Conservation (phyloP, 2,329 filamentous ascomycete species). For the Cladosporium velox region DNA sequence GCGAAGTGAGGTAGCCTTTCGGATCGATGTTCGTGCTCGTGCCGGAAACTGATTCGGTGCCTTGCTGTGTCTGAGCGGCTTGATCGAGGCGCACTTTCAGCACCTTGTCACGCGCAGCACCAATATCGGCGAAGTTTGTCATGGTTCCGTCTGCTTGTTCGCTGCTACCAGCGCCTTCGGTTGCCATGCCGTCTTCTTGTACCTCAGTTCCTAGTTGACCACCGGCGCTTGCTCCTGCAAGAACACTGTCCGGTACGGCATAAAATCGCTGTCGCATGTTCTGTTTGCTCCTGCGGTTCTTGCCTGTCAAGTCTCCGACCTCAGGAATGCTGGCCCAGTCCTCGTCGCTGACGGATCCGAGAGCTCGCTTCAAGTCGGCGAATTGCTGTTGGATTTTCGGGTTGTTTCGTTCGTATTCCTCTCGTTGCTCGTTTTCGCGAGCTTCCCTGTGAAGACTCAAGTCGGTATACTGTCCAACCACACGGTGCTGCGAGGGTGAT, state of each 20-base stretch:
- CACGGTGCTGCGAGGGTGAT: constrained; percentile 47
- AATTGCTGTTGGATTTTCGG: constrained; percentile 99
- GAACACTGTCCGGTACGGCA: constrained; percentile 92
- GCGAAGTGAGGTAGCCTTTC: constrained; percentile 90
- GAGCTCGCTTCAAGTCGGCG: constrained; percentile 87
- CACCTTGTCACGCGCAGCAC: constrained; percentile 93
- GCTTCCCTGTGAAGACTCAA: constrained; percentile 76
- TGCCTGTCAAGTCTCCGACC: constrained; percentile 93
- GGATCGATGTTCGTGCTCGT: constrained; percentile 91
- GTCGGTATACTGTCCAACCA: constrained; percentile 79
- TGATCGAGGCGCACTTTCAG: constrained; percentile 92
- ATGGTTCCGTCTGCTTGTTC: constrained; percentile 76
- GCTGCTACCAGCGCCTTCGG: constrained; percentile 42
- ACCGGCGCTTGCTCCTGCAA: constrained; percentile 80
- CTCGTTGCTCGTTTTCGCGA: constrained; percentile 84
- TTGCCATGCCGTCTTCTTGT: constrained; percentile 67
- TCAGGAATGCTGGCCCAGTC: constrained; percentile 96
- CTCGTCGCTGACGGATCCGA: constrained; percentile 86
- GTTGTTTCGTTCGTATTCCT: constrained; percentile 96
- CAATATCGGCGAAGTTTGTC: constrained; percentile 97
- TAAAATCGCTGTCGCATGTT: constrained; percentile 83
- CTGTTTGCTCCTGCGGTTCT: constrained; percentile 83
- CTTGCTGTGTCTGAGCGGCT: constrained; percentile 63
- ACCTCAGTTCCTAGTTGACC: constrained; percentile 85
- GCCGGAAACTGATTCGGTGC: constrained; percentile 69